Evolutionary conservation across 108 stramenopile genomes (phyloP).

Genomic region (Cyclostephanos invisitatus): DNA sequence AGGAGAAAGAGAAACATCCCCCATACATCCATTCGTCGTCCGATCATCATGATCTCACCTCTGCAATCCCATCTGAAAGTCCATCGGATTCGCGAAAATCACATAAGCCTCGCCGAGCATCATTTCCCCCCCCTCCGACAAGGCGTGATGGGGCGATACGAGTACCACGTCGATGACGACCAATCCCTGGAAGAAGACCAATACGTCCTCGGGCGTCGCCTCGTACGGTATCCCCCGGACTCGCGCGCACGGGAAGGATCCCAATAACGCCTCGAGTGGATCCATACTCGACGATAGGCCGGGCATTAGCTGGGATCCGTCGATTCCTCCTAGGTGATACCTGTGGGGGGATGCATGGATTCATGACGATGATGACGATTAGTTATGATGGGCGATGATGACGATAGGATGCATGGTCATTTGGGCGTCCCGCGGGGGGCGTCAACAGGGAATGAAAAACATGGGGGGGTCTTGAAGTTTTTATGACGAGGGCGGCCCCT

Average conservation of each 20-base stretch:
- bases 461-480: no score
- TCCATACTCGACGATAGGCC: slow-evolving; percentile 75
- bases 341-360: not conserved
- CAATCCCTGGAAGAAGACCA: slow-evolving; percentile 92
- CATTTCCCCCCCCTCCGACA: slow-evolving; percentile 33
- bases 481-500: no score
- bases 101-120: slow-evolving; percentile 95
- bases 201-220: slow-evolving; percentile 90
- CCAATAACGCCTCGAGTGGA: slow-evolving; percentile 84
- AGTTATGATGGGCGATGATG: not conserved
- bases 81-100: slow-evolving; percentile 92
- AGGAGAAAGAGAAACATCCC: slow-evolving; percentile 6
- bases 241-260: slow-evolving; percentile 92
- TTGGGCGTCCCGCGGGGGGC: not conserved
- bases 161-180: slow-evolving; percentile 91
- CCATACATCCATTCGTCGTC: no score
- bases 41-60: slow-evolving; percentile 46
- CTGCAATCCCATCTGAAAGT: slow-evolving; percentile 92
- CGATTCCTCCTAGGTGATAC: slow-evolving; percentile 20
- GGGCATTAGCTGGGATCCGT: slow-evolving; percentile 49
- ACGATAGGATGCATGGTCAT: not conserved
- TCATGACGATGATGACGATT: not conserved
- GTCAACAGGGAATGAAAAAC: no score
- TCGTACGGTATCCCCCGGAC: slow-evolving; percentile 90
- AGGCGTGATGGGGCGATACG: slow-evolving; percentile 32